Conservation (phyloP, 768 basidiomycete species). For the Termitomyces sp. region DNA sequence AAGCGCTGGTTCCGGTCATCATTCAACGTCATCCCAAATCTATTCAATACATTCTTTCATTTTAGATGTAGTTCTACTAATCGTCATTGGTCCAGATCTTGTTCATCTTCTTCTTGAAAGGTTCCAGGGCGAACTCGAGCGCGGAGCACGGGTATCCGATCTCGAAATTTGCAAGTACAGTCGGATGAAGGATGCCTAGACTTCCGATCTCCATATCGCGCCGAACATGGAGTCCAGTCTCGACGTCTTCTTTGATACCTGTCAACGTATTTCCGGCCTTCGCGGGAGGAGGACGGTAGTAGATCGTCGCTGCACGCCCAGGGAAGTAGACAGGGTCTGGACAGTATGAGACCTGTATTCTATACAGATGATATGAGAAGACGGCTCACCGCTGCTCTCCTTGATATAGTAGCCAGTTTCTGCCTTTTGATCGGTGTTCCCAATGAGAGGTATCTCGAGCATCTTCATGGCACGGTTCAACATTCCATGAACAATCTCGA, state of each 20-base stretch:
- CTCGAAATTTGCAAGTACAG: conserved; percentile 89
- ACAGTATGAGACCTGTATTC: background rate
- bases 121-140: conserved; percentile 91
- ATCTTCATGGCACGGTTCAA: conserved; percentile 95
- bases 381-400: conserved; percentile 76
- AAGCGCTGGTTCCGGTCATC: background rate
- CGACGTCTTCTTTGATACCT: conserved; percentile 40
- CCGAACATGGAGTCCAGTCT: conserved; percentile 36
- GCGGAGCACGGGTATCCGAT: conserved; percentile 93
- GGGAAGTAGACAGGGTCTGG: conserved; percentile 94
- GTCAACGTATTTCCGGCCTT: conserved; percentile 28
- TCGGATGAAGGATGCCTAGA: conserved; percentile 93
- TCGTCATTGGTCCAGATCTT: conserved; percentile 56
- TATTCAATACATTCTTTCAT: conserved; percentile 19
- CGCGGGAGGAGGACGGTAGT: conserved; percentile 62
- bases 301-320: conserved; percentile 89
- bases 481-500: conserved; percentile 94
- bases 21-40: background rate
- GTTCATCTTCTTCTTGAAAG: conserved; percentile 78
- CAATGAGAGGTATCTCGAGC: conserved; percentile 84
- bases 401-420: conserved; percentile 88
- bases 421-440: conserved; percentile 49
- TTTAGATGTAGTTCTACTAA: conserved; percentile 18
- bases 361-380: background rate
- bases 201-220: conserved; percentile 77